A percentile compares a stretch with the other conserved stretches of the same genome.
Conservation (phyloP, 139 green algal genomes). For the Desmodesmus armatus region DNA sequence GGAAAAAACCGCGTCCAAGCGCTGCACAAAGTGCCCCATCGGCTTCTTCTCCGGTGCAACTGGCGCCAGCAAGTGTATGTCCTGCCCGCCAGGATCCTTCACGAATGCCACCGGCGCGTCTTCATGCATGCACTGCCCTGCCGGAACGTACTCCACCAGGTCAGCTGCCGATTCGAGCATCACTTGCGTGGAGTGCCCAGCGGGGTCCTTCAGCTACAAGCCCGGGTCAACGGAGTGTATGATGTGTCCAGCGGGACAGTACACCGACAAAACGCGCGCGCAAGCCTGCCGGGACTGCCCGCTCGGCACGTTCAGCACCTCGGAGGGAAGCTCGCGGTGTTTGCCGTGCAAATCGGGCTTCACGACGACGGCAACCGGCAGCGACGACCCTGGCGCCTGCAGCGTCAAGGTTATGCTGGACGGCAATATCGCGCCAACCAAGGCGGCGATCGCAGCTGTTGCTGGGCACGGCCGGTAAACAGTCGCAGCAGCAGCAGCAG, state of each 20-base stretch:
- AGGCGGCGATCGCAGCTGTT: too few species aligned
- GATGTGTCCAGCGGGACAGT: constrained; percentile 33
- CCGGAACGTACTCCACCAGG: constrained; percentile 45
- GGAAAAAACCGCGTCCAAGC: constrained; percentile 1
- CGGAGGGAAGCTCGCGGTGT: constrained; percentile 34
- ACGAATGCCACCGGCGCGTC: constrained; percentile 18
- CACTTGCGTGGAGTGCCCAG: constrained; percentile 44
- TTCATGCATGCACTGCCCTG: constrained; percentile 18
- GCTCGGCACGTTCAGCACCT: constrained; percentile 34
- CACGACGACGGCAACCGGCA: constrained; percentile 17
- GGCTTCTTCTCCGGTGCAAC: constrained; percentile 29
- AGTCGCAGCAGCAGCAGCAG: background rate
- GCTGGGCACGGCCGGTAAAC: background rate
- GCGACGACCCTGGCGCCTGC: constrained; percentile 12
- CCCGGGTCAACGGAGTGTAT: constrained; percentile 38
- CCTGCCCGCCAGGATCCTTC: constrained; percentile 39
- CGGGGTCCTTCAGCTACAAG: constrained; percentile 39
- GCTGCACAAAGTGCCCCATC: constrained; percentile 41
- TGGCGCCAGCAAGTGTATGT: constrained; percentile 31
- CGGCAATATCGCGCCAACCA: constrained; percentile 2
- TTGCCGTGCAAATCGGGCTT: constrained; percentile 40
- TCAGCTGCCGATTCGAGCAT: constrained; percentile 12
- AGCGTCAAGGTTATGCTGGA: constrained; percentile 34
- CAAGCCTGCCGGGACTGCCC: constrained; percentile 30
- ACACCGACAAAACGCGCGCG: background rate